Evolutionary conservation across 73 alveolate genomes (phyloP).

Genomic region (Symbiodinium pilosum): DNA sequence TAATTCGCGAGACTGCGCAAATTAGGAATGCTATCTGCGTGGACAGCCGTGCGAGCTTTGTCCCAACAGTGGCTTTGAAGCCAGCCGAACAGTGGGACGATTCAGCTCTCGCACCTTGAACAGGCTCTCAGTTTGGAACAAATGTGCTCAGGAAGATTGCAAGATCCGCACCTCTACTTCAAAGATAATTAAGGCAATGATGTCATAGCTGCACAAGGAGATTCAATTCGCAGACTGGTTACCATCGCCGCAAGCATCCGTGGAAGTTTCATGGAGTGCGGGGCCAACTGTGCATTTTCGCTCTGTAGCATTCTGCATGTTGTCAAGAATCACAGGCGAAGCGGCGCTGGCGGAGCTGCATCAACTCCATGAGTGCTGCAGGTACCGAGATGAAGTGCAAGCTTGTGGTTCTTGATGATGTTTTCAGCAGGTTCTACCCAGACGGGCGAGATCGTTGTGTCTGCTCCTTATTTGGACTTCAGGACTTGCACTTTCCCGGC

Average conservation of each 20-base stretch:
- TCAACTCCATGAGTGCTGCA: not conserved
- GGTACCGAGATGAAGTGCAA: not conserved
- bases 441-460: not conserved
- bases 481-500: no score
- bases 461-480: not conserved
- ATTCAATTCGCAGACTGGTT: constrained; percentile 72
- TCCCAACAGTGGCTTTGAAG: not conserved
- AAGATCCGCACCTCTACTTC: no score
- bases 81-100: no score
- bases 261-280: constrained; percentile 56
- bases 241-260: constrained; percentile 42
- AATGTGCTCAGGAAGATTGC: no score
- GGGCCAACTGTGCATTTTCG: not conserved
- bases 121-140: no score
- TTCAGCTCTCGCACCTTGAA: not conserved
- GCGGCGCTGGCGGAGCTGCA: not conserved
- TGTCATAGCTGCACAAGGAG: not conserved
- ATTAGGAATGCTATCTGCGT: not conserved
- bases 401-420: not conserved
- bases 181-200: not conserved
- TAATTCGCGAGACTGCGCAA: not conserved
- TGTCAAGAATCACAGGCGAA: not conserved
- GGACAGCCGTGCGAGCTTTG: not conserved
- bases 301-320: no score
- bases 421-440: not conserved